Base-by-base conservation (phyloP, 2,329 filamentous ascomycete genomes). In the Fusarium globosum region DNA sequence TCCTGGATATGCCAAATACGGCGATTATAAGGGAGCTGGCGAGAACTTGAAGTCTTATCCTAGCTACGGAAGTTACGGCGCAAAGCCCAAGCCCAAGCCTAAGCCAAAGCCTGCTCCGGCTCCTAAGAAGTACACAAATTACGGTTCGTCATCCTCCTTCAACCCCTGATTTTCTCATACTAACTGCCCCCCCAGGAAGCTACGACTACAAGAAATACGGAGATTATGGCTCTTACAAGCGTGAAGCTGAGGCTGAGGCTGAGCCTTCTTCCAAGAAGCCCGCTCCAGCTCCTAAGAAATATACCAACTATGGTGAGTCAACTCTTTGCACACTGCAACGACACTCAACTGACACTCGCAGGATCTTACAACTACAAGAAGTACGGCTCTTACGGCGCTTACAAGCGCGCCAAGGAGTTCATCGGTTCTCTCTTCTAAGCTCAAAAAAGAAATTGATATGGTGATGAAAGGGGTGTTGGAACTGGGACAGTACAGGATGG, bases 191-290 rank as follows among this genome's bases (percentile, higher is more conserved):
- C 5, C 2, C 11, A 71, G 68, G 68, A 15, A 64, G 48, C 63
- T 71, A 72, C 30, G 36, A 68, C 36, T 72, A 72, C 8, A 69
- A 72, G 33, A 69, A 72, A 3, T 72, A 72, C n/a, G n/a, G n/a
- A n/a, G n/a, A n/a, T 41, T 72, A 72, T 11, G 69, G 69, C 7
- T 16, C 21, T 1, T 71, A 71, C 14, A 71, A 68, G 62, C 57
- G 68, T 14, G 38, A 39, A 20, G 20, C 20, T 33, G 38, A 39
- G 20, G 20, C 20, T n/a, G 67, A 71, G 7, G 62, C 62, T 8
- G 55, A 57, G 45, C 28, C 26, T 26, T 26, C 26, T 26, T 26
- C 26, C 26, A 26, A 26, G 26, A 26, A 26, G 26, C 26, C 26
- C 6, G 26, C 26, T 26, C 26, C 26, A 6, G 26, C 26, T 26